Base-by-base conservation (phyloP, 345 rosid species). In the Citrus maxima region DNA sequence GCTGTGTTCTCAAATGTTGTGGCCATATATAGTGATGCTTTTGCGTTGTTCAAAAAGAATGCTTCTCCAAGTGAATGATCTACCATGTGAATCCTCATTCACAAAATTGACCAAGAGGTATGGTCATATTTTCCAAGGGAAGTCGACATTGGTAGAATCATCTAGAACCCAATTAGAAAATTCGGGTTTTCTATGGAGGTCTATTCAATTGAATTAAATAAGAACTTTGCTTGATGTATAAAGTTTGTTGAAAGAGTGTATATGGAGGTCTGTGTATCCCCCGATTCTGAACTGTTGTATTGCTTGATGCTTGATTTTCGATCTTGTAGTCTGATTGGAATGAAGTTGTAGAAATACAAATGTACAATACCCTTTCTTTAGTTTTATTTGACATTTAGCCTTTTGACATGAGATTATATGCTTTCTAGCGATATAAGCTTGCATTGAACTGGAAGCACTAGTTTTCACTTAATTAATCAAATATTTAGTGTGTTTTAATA, bases 11-110 rank as follows among this genome's bases (percentile, higher is more conserved):
- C 98, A 38, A 92, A 90, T 73, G 42, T 54, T 35, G 85, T 95
- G 67, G 99, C 99, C 77, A 89, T 95, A 78, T 95, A 89, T 64
- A 90, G 93, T 35, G 98, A 93, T 56, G 92, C 91, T 32, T 88
- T 87, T 73, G 89, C 89, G 65, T 79, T 91, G 70, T 74, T 90
- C 86, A 88, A 85, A 74, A 91, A 81, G 92, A 79, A 75, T 25
- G 25, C 86, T 18, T 78, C 86, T 0, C 79, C 81, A 14, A 30
- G 62, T 14, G 80, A 71, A 61, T 86, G 86, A 86, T 37, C 56
- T 8, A 13, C 40, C 55, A 0, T 42, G 46, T 46, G 21, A 7
- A 9, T 76, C 69, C 22, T 69, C 64, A 3, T 38, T 10, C 30
- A 40, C 38, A 32, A 56, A 76, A 58, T 27, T 69, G 55, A 46